phyloP scores from a whole-genome alignment of 2,329 filamentous ascomycete genomes.

The Xylariaceae sp. region DNA sequence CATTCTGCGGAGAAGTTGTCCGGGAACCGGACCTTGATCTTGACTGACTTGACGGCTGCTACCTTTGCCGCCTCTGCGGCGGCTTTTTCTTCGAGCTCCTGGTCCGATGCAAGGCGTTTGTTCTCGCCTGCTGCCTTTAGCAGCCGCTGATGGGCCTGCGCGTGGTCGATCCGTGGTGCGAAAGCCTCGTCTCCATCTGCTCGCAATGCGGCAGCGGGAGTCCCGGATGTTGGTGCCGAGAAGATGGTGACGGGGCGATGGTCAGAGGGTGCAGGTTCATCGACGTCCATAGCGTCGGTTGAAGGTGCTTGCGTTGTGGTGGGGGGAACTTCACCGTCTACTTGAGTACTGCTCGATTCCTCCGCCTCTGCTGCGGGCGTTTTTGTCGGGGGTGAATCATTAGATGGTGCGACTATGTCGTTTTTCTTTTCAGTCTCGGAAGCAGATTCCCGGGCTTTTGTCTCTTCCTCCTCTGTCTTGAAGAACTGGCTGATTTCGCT shows the following conservation, averaged over 20 bases:
- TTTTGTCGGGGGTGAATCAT: conserved; percentile 3
- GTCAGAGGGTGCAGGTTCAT: conserved; percentile 31
- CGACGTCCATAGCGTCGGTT: conserved; percentile 36
- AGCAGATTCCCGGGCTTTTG: conserved; percentile 22
- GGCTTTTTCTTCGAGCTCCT: conserved; percentile 73
- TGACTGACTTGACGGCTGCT: conserved; percentile 67
- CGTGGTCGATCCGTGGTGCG: conserved; percentile 74
- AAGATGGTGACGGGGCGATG: conserved; percentile 69
- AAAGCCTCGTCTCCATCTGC: conserved; percentile 75
- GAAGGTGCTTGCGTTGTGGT: conserved; percentile 2
- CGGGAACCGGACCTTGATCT: conserved; percentile 83
- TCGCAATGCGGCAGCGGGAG: conserved; percentile 72
- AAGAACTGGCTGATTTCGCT: conserved; percentile 78
- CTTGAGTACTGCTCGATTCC: background rate
- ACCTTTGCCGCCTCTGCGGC: conserved; percentile 67
- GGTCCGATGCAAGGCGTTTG: conserved; percentile 78
- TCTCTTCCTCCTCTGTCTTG: conserved; percentile 48
- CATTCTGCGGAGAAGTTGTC: conserved; percentile 80
- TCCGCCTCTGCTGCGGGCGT: conserved; percentile 3
- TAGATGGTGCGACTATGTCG: conserved; percentile 15
- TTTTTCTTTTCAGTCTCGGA: conserved; percentile 6
- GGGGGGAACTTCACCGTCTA: background rate
- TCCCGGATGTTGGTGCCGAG: conserved; percentile 72
- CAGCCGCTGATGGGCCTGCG: conserved; percentile 71
- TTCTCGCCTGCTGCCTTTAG: conserved; percentile 68